Percentiles rank a stretch among this genome's conserved stretches.
Conservation (phyloP, 2,329 filamentous ascomycete genomes). For the Hansfordia pulvinata region DNA sequence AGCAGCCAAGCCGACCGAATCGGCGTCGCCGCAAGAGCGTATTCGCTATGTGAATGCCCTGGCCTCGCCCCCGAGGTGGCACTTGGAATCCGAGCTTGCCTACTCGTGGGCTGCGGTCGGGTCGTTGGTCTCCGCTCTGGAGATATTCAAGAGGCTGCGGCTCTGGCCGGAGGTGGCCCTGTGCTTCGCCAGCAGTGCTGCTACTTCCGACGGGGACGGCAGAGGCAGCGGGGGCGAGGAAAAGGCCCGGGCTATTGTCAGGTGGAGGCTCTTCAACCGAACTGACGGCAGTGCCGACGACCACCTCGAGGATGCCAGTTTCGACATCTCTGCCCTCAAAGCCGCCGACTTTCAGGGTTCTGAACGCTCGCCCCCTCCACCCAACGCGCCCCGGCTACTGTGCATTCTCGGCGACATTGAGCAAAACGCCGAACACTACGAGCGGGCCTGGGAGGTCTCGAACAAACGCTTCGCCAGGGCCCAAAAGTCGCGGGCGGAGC, state of each 20-base stretch:
- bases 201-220: constrained; percentile 42
- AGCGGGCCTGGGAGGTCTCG: constrained; percentile 79
- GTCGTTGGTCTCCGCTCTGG: constrained; percentile 76
- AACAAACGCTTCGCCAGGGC: constrained; percentile 70
- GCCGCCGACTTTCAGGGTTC: constrained; percentile 42
- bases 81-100: constrained; percentile 85
- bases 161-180: constrained; percentile 93
- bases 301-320: constrained; percentile 35
- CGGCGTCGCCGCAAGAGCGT: constrained; percentile 62
- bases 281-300: constrained; percentile 26
- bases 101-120: constrained; percentile 85
- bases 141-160: constrained; percentile 86
- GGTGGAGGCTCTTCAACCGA: constrained; percentile 65
- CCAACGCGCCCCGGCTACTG: constrained; percentile 76
- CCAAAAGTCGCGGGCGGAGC: constrained; percentile 73
- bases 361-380: constrained; percentile 55
- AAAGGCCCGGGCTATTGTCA: constrained; percentile 64
- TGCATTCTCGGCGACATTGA: constrained; percentile 92
- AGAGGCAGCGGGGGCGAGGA: constrained; percentile 53
- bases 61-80: constrained; percentile 78
- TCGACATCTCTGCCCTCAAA: constrained; percentile 43
- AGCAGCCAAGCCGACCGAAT: constrained; percentile 58
- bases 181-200: constrained; percentile 56
- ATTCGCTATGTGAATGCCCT: constrained; percentile 76
- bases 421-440: constrained; percentile 59